Evolutionary conservation across 139 green algal genomes (phyloP), one percentile per base, ranked within the genome.

Genomic region (Microglena sp.): DNA sequence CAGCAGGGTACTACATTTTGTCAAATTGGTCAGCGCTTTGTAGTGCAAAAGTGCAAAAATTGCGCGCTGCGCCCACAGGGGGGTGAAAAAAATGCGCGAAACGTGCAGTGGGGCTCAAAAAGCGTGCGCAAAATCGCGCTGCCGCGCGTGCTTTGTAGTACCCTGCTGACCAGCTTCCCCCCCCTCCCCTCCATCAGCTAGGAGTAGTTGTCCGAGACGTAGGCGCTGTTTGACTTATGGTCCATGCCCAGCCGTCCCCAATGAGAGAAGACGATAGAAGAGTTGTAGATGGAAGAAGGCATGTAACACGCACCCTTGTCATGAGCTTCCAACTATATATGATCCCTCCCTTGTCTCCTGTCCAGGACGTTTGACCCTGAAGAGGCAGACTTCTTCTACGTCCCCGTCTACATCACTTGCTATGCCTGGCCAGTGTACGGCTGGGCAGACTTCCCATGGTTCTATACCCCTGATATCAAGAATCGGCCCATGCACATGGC

Each of bases 371-470:
- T 78, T 8, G 69, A 86, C 45, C 64, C 73, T 2, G 72, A 82
- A n/a, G 67, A 74, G 62, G 82, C 82, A 1, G 77, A 84, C 63
- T 80, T 74, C 70, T 84, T 81, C 64, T 84, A 80, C 54, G 64
- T 77, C 7, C 77, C 77, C 31, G 54, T 40, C 18, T 67, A 76
- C 33, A n/a, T 71, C 22, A 68, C 69, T 7, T 76, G 69, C 57
- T 69, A 66, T 40, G 32, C 69, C 33, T 77, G 64, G 64, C 70
- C 70, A 1, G 64, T 77, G 31, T 53, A 69, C 22, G 70, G 70
- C 46, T 72, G 70, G 64, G 59, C 70, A 6, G 70, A 77, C 59
- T 33, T 50, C 28, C 71, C 71, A 4, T 77, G 59, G 60, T 77
- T 30, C 30, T 36, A 74, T 33, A 60, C 68, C n/a, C 68, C 68